Conservation (phyloP, 1,139 yeast genomes). For the Geotrichum carabidarum region DNA sequence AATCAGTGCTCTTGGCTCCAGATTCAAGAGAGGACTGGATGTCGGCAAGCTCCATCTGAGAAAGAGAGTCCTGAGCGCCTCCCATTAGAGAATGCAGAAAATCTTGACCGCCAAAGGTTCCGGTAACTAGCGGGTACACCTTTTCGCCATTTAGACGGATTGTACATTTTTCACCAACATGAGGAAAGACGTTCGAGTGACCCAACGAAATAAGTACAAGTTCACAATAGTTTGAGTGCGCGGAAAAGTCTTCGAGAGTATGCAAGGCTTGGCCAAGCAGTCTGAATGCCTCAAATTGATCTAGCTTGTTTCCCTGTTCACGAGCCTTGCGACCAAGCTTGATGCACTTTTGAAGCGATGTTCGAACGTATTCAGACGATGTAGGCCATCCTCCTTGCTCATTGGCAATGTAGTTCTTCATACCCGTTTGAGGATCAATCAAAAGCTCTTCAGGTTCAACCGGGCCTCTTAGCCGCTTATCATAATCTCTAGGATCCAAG, state of each 20-base stretch:
- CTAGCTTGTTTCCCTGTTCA: slow-evolving; percentile 13
- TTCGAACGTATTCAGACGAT: slow-evolving; percentile 25
- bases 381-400: slow-evolving; percentile 30
- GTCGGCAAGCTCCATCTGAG: slow-evolving; percentile 26
- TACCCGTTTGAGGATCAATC: slow-evolving; percentile 29
- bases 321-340: slow-evolving; percentile 25
- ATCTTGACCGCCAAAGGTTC: slow-evolving; percentile 31
- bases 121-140: slow-evolving; percentile 30
- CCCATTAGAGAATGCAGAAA: slow-evolving; percentile 29
- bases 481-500: slow-evolving; percentile 23
- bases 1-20: slow-evolving; percentile 8
- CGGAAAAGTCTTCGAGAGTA: slow-evolving; percentile 28
- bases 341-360: slow-evolving; percentile 24
- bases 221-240: slow-evolving; percentile 28
- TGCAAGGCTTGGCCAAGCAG: slow-evolving; percentile 30
- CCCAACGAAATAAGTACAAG: slow-evolving; percentile 27
- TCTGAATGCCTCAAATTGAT: slow-evolving; percentile 26
- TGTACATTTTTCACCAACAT: slow-evolving; percentile 27
- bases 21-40: slow-evolving; percentile 18
- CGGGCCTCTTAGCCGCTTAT: slow-evolving; percentile 27
- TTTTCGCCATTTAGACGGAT: slow-evolving; percentile 25
- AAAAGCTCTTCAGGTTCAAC: slow-evolving; percentile 27
- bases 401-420: slow-evolving; percentile 30
- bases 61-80: slow-evolving; percentile 29
- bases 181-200: slow-evolving; percentile 27